Evolutionary conservation across 768 basidiomycete genomes (phyloP).

Genomic region (Lactarius akahatsu): DNA sequence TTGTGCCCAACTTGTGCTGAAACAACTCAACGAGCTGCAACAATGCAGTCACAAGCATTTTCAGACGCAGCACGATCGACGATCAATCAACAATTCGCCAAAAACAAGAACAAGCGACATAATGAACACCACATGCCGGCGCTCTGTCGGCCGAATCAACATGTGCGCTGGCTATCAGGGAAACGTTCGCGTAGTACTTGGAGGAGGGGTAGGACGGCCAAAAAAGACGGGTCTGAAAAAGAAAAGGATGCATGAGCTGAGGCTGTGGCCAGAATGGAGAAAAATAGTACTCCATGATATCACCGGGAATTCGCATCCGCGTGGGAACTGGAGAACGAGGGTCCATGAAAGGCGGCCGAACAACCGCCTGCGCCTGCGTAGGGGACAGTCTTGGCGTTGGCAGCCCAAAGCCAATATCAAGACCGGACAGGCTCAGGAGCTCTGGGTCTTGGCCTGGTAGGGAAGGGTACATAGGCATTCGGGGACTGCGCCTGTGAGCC

Average conservation of each 20-base stretch:
- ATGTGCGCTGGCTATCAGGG: not conserved
- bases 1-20: too few relatives aligned
- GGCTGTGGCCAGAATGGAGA: not conserved
- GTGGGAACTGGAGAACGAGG: slow-evolving; percentile 16
- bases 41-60: too few relatives aligned
- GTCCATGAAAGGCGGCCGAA: slow-evolving; percentile 11
- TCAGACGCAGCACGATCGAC: too few relatives aligned
- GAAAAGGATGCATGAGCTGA: not conserved
- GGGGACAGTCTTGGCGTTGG: slow-evolving; percentile 6
- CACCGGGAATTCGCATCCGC: slow-evolving; percentile 6
- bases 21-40: too few relatives aligned
- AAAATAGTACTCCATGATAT: slow-evolving; percentile 1
- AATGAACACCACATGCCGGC: not conserved
- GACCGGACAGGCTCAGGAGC: not conserved
- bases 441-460: not conserved
- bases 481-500: slow-evolving; percentile 8
- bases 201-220: slow-evolving; percentile 16
- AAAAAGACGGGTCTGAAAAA: slow-evolving; percentile 5
- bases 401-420: slow-evolving; percentile 1
- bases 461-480: slow-evolving; percentile 13
- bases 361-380: not conserved
- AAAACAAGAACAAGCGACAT: not conserved
- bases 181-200: not conserved
- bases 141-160: not conserved
- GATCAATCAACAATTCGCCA: too few relatives aligned